Conservation (phyloP, 495 filamentous ascomycete species). For the Aspergillus cavernicola region DNA sequence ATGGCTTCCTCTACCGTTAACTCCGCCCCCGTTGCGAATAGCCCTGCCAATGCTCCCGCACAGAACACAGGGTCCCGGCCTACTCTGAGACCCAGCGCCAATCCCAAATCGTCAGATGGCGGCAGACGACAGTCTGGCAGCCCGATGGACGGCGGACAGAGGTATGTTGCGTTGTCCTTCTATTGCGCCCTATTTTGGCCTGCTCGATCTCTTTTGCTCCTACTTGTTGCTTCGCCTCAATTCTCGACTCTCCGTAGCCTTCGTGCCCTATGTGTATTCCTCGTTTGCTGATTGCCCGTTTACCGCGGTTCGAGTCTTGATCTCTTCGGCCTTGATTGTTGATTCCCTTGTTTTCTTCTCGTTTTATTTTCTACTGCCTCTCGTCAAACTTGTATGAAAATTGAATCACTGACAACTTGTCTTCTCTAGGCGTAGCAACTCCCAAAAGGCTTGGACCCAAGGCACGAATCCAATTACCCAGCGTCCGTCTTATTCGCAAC, state of each 20-base stretch:
- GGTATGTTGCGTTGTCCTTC: slow-evolving; percentile 39
- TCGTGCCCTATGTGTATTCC: not conserved
- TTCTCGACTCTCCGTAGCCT: not conserved
- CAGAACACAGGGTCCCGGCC: slow-evolving; percentile 38
- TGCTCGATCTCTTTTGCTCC: slow-evolving; percentile 7
- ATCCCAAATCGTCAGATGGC: slow-evolving; percentile 48
- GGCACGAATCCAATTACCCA: slow-evolving; percentile 66
- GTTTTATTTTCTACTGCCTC: not conserved
- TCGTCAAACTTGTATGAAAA: too few species aligned
- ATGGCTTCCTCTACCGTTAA: slow-evolving; percentile 53
- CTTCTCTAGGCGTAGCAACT: slow-evolving; percentile 42
- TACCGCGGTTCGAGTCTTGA: too few species aligned
- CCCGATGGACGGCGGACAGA: slow-evolving; percentile 51
- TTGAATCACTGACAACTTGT: not conserved
- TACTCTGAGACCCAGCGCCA: slow-evolving; percentile 50
- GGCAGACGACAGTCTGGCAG: slow-evolving; percentile 55
- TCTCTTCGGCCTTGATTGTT: not conserved
- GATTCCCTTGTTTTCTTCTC: not conserved
- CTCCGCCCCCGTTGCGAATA: slow-evolving; percentile 43
- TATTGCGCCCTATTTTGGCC: slow-evolving; percentile 9
- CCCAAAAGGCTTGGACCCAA: slow-evolving; percentile 61
- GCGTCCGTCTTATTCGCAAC: slow-evolving; percentile 45
- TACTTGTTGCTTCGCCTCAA: slow-evolving; percentile 10
- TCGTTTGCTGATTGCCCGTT: too few species aligned
- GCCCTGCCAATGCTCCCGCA: slow-evolving; percentile 40